These are phyloP conservation scores for Hibiscus tridactylites DNA, from an alignment of 345 rosid genomes.

Conservation along the genomic window DNA sequence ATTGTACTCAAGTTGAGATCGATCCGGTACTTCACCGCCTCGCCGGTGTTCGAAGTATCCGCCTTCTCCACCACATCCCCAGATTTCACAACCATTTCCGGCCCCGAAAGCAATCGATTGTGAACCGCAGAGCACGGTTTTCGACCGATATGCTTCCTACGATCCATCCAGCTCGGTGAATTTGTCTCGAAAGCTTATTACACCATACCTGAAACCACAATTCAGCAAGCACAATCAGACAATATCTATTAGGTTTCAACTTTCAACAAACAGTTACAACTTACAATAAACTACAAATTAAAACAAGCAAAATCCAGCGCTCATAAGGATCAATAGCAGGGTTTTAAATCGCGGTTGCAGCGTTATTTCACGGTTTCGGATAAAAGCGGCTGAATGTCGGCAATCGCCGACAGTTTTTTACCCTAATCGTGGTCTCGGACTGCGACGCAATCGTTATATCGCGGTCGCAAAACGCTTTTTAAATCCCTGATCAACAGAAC, in stretches of 20 bases:
- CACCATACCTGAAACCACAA: slow-evolving; percentile 21
- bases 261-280: not conserved
- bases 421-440: too few species aligned
- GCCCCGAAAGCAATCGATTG: slow-evolving; percentile 1
- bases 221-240: not conserved
- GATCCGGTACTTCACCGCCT: too few species aligned
- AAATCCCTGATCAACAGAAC: too few species aligned
- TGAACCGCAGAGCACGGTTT: slow-evolving; percentile 13
- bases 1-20: too few species aligned
- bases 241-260: not conserved
- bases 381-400: too few species aligned
- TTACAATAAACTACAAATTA: not conserved
- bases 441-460: too few species aligned
- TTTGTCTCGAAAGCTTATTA: slow-evolving; percentile 10
- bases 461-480: too few species aligned
- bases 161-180: slow-evolving; percentile 59
- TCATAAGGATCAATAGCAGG: not conserved
- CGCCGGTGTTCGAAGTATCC: too few species aligned
- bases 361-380: too few species aligned
- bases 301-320: not conserved
- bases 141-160: slow-evolving; percentile 33
- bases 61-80: too few species aligned
- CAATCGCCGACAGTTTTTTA: too few species aligned
- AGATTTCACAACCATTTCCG: slow-evolving; percentile 11
- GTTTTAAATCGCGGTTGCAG: too few species aligned